Percentiles rank a stretch among this genome's conserved stretches.
These are phyloP conservation scores for Mollisiaceae sp. DNA, from an alignment of 2,329 filamentous ascomycete species.

Conservation along the genomic window DNA sequence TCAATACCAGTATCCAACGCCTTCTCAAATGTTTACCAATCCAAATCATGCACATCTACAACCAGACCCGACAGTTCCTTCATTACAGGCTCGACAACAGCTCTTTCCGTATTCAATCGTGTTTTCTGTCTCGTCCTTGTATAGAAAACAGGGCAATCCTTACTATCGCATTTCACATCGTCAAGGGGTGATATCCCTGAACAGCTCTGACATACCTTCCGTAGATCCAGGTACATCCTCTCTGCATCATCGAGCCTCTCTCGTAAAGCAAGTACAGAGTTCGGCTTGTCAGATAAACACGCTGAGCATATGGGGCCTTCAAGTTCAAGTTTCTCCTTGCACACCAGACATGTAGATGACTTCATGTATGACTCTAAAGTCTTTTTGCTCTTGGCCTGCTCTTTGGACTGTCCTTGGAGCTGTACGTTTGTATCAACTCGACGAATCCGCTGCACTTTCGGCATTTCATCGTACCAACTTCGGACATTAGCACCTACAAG, in stretches of 20 bases:
- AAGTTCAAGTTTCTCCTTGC: constrained; percentile 55
- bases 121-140: constrained; percentile 68
- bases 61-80: constrained; percentile 45
- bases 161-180: constrained; percentile 83
- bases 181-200: constrained; percentile 75
- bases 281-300: constrained; percentile 60
- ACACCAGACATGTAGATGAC: constrained; percentile 78
- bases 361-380: constrained; percentile 96
- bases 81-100: constrained; percentile 48
- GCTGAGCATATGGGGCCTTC: constrained; percentile 58
- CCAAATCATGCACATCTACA: constrained; percentile 34
- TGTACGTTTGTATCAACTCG: constrained; percentile 45
- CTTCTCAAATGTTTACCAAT: constrained; percentile 34
- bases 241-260: constrained; percentile 67
- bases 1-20: background rate
- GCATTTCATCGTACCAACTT: constrained; percentile 96
- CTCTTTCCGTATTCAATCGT: constrained; percentile 47
- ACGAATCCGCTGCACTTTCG: constrained; percentile 80
- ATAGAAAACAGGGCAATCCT: constrained; percentile 94
- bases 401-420: constrained; percentile 43
- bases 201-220: constrained; percentile 80
- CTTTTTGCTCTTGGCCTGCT: constrained; percentile 53
- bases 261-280: constrained; percentile 68
- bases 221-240: constrained; percentile 65
- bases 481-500: constrained; percentile 91